Evolutionary conservation across 2,329 filamentous ascomycete species (phyloP), one percentile per base, ranked within the genome.

Genomic region (Xylariaceae sp.): DNA sequence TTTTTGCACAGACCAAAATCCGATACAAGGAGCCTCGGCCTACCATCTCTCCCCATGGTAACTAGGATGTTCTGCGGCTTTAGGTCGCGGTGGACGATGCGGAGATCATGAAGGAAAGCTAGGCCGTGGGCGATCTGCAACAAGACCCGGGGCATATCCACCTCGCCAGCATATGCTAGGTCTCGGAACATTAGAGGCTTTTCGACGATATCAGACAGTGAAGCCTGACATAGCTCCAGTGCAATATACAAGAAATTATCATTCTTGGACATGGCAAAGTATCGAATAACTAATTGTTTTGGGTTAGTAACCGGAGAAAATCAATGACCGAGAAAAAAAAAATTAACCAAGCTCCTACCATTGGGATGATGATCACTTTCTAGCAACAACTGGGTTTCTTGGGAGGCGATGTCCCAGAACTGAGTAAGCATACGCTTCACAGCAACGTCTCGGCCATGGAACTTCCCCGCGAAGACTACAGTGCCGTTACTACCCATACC

Each of bases 1-100:
- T 97, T 98, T 80, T 98, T 99, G 73, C 95, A 98, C 0, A 99
- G 84, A 5, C 95, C 95, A 74, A 99, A 99, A 73, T 99, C 95
- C 0, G 95, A 98, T 37, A 99, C 96, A 3, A 99, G 84, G 40
- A 99, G 81, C n/a, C 93, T 88, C 20, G 92, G 88, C 37, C 81
- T 84, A 42, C 85, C 84, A 56, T 86, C 82, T 65, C 88, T 86
- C 63, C 82, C 86, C 77, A 88, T 87, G 32, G 86, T 84, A 56
- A 98, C 92, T 1, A 99, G 81, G 48, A 99, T 98, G 66, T 99
- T 99, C 68, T 99, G 95, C 0, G 95, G 95, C 72, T 99, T 99
- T 67, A 99, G 84, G 70, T 99, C 95, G 50, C 95, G 90, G 72
- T 99, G 95, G 2, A 99, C 96, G 68, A 99, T 97, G 58, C 95